phyloP scores from a whole-genome alignment of 768 basidiomycete genomes.

The Dioszegia crocea region DNA sequence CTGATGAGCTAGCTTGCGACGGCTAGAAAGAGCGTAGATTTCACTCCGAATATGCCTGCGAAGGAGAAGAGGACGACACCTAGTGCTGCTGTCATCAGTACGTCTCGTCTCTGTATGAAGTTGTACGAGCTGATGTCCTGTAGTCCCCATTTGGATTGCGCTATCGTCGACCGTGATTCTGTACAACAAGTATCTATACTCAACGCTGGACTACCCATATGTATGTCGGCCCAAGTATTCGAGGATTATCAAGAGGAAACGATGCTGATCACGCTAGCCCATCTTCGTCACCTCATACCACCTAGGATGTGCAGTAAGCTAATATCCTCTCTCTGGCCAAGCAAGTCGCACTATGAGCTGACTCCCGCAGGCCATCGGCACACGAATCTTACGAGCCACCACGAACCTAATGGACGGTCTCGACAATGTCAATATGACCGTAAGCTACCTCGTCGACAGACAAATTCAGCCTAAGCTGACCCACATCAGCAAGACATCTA shows the following conservation, averaged over 20 bases:
- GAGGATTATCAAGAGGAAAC: constrained; percentile 26
- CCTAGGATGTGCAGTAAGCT: constrained; percentile 43
- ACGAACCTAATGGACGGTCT: constrained; percentile 47
- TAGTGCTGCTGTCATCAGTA: constrained; percentile 33
- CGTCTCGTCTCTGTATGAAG: constrained; percentile 4
- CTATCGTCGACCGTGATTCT: constrained; percentile 85
- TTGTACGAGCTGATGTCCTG: not conserved
- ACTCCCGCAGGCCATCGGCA: constrained; percentile 39
- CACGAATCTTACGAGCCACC: constrained; percentile 37
- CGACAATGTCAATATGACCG: constrained; percentile 45
- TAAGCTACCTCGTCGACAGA: constrained; percentile 23
- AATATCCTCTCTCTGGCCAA: too few relatives aligned
- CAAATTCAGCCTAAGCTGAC: constrained; percentile 7
- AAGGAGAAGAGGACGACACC: constrained; percentile 10
- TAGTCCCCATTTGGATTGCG: constrained; percentile 80
- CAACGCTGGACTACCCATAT: constrained; percentile 78
- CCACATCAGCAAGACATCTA: constrained; percentile 52
- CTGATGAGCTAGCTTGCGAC: not conserved
- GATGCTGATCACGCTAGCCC: constrained; percentile 35
- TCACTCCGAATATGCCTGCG: constrained; percentile 24
- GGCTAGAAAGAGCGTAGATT: constrained; percentile 15
- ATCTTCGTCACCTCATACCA: constrained; percentile 47
- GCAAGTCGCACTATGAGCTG: not conserved
- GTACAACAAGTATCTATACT: constrained; percentile 67
- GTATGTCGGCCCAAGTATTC: constrained; percentile 61